Evolutionary conservation across 306 rosid genomes (phyloP).

Genomic region (Quercus ilex): DNA sequence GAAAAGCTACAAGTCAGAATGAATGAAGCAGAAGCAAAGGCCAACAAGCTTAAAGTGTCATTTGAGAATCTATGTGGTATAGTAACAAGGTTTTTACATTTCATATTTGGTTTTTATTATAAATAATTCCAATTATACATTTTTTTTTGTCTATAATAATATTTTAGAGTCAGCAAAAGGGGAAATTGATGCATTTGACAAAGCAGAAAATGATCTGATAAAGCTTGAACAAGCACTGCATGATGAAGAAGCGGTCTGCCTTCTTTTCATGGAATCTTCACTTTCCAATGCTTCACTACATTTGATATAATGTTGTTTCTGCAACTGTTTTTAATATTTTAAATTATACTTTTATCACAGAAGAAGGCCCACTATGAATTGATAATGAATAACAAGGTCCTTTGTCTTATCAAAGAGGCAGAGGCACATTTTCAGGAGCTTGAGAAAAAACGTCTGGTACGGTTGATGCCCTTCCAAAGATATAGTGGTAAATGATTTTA

Average conservation of each 20-base stretch:
- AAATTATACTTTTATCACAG: slow-evolving; percentile 29
- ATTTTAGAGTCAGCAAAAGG: slow-evolving; percentile 58
- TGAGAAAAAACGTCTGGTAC: slow-evolving; percentile 55
- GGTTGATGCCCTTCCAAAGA: neutral
- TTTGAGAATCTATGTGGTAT: slow-evolving; percentile 72
- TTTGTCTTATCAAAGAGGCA: slow-evolving; percentile 49
- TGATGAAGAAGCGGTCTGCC: slow-evolving; percentile 53
- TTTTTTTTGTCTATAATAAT: slow-evolving; percentile 17
- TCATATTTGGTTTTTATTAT: slow-evolving; percentile 18
- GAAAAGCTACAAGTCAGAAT: slow-evolving; percentile 40
- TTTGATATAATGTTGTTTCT: slow-evolving; percentile 1
- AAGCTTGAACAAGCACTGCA: slow-evolving; percentile 49
- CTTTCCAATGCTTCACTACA: slow-evolving; percentile 7
- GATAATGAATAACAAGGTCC: slow-evolving; percentile 63
- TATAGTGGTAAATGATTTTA: neutral
- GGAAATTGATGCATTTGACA: slow-evolving; percentile 60
- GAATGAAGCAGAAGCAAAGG: slow-evolving; percentile 52
- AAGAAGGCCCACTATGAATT: slow-evolving; percentile 63
- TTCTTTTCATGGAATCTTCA: neutral
- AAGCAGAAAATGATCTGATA: slow-evolving; percentile 60
- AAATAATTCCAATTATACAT: slow-evolving; percentile 4
- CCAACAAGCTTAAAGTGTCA: slow-evolving; percentile 48
- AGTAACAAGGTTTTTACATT: slow-evolving; percentile 16
- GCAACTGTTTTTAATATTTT: neutral
- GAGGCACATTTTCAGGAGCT: slow-evolving; percentile 47